Conservation (phyloP, 108 stramenopile genomes). For the Craspedostauros australis region DNA sequence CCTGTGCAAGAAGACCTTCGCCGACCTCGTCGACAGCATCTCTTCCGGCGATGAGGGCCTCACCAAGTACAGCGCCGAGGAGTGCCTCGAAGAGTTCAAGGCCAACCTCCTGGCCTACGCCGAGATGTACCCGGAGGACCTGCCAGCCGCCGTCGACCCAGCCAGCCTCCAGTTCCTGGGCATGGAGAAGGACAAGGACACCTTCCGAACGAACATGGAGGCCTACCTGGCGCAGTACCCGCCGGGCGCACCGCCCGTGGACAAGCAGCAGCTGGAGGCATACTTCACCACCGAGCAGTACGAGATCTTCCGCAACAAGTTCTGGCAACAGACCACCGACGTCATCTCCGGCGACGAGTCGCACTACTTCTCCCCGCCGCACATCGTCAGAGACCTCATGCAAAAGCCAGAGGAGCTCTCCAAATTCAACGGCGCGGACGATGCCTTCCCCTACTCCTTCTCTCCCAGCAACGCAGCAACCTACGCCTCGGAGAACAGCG, state of each 20-base stretch:
- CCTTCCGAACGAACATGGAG: constrained; percentile 65
- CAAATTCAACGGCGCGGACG: constrained; percentile 8
- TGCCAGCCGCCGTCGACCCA: constrained; percentile 64
- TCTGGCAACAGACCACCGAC: constrained; percentile 68
- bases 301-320: constrained; percentile 70
- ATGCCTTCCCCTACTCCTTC: constrained; percentile 53
- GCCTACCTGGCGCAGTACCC: constrained; percentile 74
- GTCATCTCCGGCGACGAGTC: constrained; percentile 72
- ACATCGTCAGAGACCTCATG: constrained; percentile 53
- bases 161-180: constrained; percentile 60
- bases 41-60: constrained; percentile 50
- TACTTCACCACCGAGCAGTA: constrained; percentile 72
- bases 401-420: constrained; percentile 34
- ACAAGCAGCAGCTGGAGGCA: constrained; percentile 50
- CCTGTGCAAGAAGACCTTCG: constrained; percentile 67
- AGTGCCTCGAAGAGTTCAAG: constrained; percentile 69
- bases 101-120: constrained; percentile 56
- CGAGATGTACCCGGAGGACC: constrained; percentile 56
- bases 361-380: constrained; percentile 58
- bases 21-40: constrained; percentile 55
- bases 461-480: constrained; percentile 33
- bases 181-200: constrained; percentile 79
- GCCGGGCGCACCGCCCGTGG: constrained; percentile 61
- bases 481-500: constrained; percentile 27
- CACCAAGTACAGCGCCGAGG: constrained; percentile 22